Evolutionary conservation across 1,284 basidiomycete species (phyloP), one percentile per base, ranked within the genome.

Genomic region (Ganoderma meredithae): DNA sequence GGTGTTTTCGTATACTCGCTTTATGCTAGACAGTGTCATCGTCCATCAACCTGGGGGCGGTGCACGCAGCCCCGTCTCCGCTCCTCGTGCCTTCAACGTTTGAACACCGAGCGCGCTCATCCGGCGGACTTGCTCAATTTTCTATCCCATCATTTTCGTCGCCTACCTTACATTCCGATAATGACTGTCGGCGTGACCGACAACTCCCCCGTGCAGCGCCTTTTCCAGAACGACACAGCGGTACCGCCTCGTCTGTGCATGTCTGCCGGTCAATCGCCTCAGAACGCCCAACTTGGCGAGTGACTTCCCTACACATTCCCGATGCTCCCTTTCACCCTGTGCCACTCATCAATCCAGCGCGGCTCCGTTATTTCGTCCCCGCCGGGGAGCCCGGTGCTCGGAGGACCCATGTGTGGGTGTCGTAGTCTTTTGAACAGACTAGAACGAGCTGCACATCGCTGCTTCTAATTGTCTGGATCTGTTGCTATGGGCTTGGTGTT

Each of bases 71-170:
- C 33, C 33, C 3, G 33, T 55, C 60, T 65, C 64, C 64, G 60
- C 61, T 62, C 52, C 17, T 55, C 22, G 9, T 47, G 44, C n/a
- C 44, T 47, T 47, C 44, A 47, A 47, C 44, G 44, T 47, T 44
- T 66, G 60, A 66, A 66, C 60, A 56, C 49, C 39, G 60, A 66
- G 17, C 49, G 64, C 64, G 60, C 33, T 22, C 39, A 12, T 49
- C 60, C 60, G 40, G 33, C 52, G 62, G 43, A 60, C 44, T 31
- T 60, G n/a, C 36, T 47, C 25, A 65, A 31, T 27, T 39, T 25
- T n/a, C 27, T 27, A n/a, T 25, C 40, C 25, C 60, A 41, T 61
- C 40, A 31, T 22, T 12, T 7, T 27, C 15, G 62, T 55, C 64
- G n/a, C 27, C 15, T 60, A 12, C 17, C 25, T 33, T 56, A 8